Conservation (phyloP, 2,329 filamentous ascomycete genomes). For the Eutypella sp. region DNA sequence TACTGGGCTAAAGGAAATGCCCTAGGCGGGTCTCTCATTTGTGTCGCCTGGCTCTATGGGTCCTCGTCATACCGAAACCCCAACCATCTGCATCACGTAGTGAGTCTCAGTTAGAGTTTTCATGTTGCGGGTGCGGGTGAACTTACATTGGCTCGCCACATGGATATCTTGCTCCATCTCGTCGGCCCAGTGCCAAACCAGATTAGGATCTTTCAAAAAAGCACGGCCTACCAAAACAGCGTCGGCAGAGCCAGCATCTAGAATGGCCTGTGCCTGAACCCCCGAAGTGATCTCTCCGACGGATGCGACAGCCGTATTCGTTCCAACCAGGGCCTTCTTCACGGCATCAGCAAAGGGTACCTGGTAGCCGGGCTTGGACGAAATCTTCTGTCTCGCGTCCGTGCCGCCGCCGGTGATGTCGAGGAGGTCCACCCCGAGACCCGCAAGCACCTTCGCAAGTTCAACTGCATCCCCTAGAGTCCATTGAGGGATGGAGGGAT, state of each 20-base stretch:
- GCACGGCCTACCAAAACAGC: constrained; percentile 51
- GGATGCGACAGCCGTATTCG: constrained; percentile 46
- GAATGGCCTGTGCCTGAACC: constrained; percentile 48
- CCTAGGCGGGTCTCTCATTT: neutral
- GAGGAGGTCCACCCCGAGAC: constrained; percentile 66
- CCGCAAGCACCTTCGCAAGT: constrained; percentile 59
- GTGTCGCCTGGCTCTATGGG: constrained; percentile 11
- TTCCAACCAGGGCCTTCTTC: constrained; percentile 66
- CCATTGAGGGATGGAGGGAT: constrained; percentile 58
- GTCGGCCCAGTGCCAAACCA: constrained; percentile 58
- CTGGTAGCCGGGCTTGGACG: constrained; percentile 62
- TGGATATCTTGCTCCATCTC: constrained; percentile 53
- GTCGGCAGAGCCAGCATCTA: constrained; percentile 50
- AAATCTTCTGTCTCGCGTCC: constrained; percentile 54
- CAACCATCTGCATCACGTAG: constrained; percentile 4
- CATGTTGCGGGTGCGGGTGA: neutral
- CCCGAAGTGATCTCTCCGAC: constrained; percentile 57
- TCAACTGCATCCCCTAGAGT: constrained; percentile 57
- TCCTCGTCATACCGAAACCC: constrained; percentile 16
- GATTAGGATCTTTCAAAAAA: constrained; percentile 59
- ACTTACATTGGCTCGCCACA: constrained; percentile 48
- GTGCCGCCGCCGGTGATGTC: constrained; percentile 68
- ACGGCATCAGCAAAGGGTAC: constrained; percentile 64
- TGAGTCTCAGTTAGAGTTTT: neutral
- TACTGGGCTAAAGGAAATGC: neutral